A percentile compares a stretch with the other conserved stretches of the same genome.
phyloP scores from a whole-genome alignment of 305 asterid genomes.

The Fraxinus ornus region DNA sequence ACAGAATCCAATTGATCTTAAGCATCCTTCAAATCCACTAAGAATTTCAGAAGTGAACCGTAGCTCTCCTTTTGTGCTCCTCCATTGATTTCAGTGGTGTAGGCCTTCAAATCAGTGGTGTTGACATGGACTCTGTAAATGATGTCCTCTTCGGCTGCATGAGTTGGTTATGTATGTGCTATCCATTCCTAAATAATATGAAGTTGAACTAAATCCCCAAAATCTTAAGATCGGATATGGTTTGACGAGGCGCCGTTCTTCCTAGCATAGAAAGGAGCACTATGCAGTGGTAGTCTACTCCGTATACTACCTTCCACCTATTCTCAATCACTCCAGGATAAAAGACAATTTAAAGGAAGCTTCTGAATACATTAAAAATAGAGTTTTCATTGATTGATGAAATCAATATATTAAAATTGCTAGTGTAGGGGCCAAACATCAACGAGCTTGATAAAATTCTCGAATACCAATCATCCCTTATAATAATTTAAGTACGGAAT shows the following conservation, averaged over 20 bases:
- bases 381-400: not conserved
- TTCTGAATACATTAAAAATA: not conserved
- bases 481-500: not conserved
- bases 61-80: not conserved
- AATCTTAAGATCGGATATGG: not conserved
- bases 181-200: not conserved
- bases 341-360: not conserved
- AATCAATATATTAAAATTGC: not conserved
- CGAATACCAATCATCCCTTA: not conserved
- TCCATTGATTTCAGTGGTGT: conserved; percentile 30
- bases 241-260: not conserved
- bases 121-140: not conserved
- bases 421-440: not conserved
- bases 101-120: not conserved
- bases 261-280: not conserved
- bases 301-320: not conserved
- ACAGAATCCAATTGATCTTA: conserved; percentile 32
- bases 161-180: not conserved
- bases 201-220: not conserved
- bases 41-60: not conserved
- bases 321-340: not conserved
- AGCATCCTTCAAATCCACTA: conserved; percentile 28
- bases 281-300: not conserved
- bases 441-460: not conserved
- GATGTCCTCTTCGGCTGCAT: not conserved